A percentile compares a stretch with the other conserved stretches of the same genome.
Conservation (phyloP, 768 basidiomycete species). For the Fibroporia radiculosa region DNA sequence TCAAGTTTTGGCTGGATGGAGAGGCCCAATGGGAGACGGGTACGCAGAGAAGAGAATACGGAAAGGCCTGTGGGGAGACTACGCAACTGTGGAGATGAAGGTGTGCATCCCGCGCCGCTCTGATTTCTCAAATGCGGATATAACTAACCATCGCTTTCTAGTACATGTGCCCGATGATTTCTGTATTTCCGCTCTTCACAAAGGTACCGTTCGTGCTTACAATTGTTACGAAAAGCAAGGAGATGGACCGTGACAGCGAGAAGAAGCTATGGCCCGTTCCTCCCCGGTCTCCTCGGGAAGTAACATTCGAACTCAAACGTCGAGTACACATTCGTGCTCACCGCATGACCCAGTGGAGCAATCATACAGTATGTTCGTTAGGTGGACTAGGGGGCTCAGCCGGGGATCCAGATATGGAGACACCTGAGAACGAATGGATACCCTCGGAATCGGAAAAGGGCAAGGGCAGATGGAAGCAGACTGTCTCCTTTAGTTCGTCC, state of each 20-base stretch:
- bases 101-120: neutral
- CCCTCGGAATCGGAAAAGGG: neutral
- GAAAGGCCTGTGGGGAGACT: conserved; percentile 14
- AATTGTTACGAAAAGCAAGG: conserved; percentile 5
- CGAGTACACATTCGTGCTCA: conserved; percentile 1
- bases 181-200: conserved; percentile 5
- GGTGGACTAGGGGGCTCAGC: neutral
- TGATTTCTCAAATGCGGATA: neutral
- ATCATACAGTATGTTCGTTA: neutral
- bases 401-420: neutral
- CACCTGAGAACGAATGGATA: conserved; percentile 1
- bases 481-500: conserved; percentile 5
- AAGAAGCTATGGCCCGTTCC: conserved; percentile 7
- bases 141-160: neutral
- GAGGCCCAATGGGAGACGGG: neutral
- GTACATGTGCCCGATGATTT: conserved; percentile 8
- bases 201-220: conserved; percentile 11
- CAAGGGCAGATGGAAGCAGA: conserved; percentile 13
- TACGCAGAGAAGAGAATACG: conserved; percentile 6
- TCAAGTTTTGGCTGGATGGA: neutral
- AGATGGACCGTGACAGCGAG: conserved; percentile 1
- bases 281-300: neutral
- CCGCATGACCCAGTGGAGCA: neutral
- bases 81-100: conserved; percentile 8
- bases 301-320: conserved; percentile 10